Conservation (phyloP, 164 flowering plant species). For the Sextonia rubra region DNA sequence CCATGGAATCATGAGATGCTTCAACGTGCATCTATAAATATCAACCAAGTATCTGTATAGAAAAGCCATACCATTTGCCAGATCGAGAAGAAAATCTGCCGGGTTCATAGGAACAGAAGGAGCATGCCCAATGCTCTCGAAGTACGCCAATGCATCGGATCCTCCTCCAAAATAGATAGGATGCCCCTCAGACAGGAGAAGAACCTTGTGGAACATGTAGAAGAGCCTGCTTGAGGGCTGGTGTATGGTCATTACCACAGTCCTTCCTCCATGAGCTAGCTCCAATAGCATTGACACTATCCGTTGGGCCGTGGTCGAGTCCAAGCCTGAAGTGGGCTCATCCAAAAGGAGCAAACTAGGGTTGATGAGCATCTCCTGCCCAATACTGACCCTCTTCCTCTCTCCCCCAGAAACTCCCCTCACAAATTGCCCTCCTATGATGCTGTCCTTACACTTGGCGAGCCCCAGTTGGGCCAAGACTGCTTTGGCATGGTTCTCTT, state of each 20-base stretch:
- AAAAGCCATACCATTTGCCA: constrained; percentile 62
- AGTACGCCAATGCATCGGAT: constrained; percentile 47
- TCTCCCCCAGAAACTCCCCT: constrained; percentile 32
- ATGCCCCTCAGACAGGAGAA: constrained; percentile 60
- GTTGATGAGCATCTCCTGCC: constrained; percentile 73
- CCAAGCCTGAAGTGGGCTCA: constrained; percentile 81
- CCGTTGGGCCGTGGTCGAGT: constrained; percentile 62
- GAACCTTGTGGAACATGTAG: constrained; percentile 71
- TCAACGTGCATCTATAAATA: too few species aligned
- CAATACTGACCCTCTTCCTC: constrained; percentile 39
- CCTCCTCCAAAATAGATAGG: constrained; percentile 62
- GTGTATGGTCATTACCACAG: constrained; percentile 64
- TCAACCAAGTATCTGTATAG: too few species aligned
- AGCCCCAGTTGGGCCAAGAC: constrained; percentile 49
- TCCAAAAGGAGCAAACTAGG: constrained; percentile 67
- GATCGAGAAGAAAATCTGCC: constrained; percentile 67
- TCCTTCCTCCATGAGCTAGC: constrained; percentile 51
- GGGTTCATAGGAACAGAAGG: constrained; percentile 69
- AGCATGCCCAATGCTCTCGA: constrained; percentile 44
- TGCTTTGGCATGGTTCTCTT: constrained; percentile 41
- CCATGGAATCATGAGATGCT: too few species aligned
- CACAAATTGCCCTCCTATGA: constrained; percentile 27
- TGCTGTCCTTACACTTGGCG: constrained; percentile 43
- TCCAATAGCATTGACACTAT: constrained; percentile 56
- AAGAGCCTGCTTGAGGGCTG: constrained; percentile 76